Evolutionary conservation across 108 stramenopile species (phyloP), one percentile per base, ranked within the genome.

Genomic region (Skeletonema grethae): DNA sequence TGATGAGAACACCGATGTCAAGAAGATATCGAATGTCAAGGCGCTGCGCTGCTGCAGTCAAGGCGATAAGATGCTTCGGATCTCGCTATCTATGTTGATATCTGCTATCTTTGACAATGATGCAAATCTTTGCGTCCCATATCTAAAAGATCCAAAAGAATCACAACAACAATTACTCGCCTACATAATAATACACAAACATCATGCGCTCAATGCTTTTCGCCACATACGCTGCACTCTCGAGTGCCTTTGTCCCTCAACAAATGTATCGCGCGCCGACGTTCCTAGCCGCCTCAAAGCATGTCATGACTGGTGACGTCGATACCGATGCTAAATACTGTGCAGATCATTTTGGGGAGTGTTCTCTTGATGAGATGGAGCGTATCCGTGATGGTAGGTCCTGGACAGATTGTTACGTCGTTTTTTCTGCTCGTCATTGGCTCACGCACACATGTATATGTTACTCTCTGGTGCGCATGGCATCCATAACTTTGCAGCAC

Each of bases 281-380:
- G 3, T n/a, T n/a, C 41, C 41, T 43, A 3, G 13, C 13, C 41
- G 41, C 41, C 15, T 43, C 41, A 10, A 43, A 43, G 15, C 41
- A 43, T 43, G 41, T 43, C 4, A 43, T 43, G 41, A 43, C 41
- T 43, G 41, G 41, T 4, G 15, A 43, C 41, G 15, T 43, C 13
- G 41, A 43, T n/a, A n/a, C 15, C 2, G 41, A 69, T 28, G 77
- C 77, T 38, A 73, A 61, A 34, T 73, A 74, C 48, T 79, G 77
- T 18, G 77, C 73, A 31, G 60, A 79, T 69, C 66, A 73, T 61
- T 68, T 68, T 45, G 77, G 77, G 9, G 77, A 73, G 31, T 79
- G 77, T 25, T 73, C 77, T 11, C 68, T 79, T 50, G 72, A 79
- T 16, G 77, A 79, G 57, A 79, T 79, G 72, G 77, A 79, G 28